A percentile compares a stretch with the other conserved stretches of the same genome.
Evolutionary conservation across 768 basidiomycete species (phyloP).

Genomic region (Clitopilus hobsonii): DNA sequence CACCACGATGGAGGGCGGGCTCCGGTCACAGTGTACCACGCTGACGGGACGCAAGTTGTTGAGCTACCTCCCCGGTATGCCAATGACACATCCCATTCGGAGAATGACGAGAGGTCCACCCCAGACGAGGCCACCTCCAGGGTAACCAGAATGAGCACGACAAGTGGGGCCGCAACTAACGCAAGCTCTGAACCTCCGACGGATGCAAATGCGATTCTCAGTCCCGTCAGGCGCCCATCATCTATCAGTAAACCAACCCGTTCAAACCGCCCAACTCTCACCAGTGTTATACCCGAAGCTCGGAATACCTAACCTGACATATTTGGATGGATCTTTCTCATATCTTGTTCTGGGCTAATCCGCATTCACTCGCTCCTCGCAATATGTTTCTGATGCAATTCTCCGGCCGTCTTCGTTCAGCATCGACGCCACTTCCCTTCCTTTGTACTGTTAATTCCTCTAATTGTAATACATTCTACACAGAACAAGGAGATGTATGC

Average conservation of each 20-base stretch:
- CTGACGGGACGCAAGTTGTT: conserved; percentile 50
- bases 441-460: too few relatives aligned
- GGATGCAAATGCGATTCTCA: neutral
- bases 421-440: too few relatives aligned
- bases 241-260: neutral
- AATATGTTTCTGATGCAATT: too few relatives aligned
- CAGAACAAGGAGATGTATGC: neutral
- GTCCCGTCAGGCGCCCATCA: neutral
- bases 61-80: conserved; percentile 55
- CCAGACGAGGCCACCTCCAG: neutral
- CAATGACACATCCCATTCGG: too few relatives aligned
- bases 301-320: neutral
- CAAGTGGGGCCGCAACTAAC: neutral
- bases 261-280: neutral
- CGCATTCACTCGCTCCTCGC: too few relatives aligned
- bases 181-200: neutral
- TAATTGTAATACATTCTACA: too few relatives aligned
- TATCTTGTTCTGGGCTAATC: too few relatives aligned
- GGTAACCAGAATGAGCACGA: neutral
- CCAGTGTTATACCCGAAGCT: neutral
- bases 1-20: conserved; percentile 57
- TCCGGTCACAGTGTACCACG: conserved; percentile 55
- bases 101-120: too few relatives aligned
- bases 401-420: too few relatives aligned
- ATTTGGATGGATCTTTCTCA: too few relatives aligned